These are phyloP conservation scores for Kalaharituber pfeilii DNA, from an alignment of 2,329 filamentous ascomycete genomes.

Conservation along the genomic window DNA sequence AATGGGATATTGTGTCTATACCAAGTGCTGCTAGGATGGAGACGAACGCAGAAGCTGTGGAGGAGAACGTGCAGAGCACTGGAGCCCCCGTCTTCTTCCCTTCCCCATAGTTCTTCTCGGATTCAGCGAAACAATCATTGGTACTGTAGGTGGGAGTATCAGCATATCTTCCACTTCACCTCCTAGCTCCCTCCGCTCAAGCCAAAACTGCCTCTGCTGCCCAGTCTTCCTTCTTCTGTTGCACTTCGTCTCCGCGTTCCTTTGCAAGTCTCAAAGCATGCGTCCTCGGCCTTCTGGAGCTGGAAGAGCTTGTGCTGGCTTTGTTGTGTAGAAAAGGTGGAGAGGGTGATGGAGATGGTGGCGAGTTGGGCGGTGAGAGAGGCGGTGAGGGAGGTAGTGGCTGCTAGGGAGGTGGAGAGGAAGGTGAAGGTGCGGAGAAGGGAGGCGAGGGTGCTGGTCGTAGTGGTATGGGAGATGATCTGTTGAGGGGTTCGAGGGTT, in stretches of 20 bases:
- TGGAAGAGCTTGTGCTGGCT: slow-evolving; percentile 2
- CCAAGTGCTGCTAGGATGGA: too few relatives aligned
- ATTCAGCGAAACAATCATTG: too few relatives aligned
- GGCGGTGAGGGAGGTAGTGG: not conserved
- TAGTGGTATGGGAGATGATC: slow-evolving; percentile 6
- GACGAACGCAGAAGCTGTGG: too few relatives aligned
- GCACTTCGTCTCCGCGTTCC: slow-evolving; percentile 12
- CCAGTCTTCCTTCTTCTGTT: slow-evolving; percentile 5
- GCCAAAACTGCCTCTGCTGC: slow-evolving; percentile 9
- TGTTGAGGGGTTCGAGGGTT: slow-evolving; percentile 4
- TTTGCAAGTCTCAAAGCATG: slow-evolving; percentile 7
- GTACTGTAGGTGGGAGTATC: too few relatives aligned
- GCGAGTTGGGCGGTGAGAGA: not conserved
- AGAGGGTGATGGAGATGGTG: not conserved
- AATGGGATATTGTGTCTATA: too few relatives aligned
- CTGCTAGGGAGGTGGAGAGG: not conserved
- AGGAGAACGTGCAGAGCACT: too few relatives aligned
- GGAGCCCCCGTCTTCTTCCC: too few relatives aligned
- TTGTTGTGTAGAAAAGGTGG: not conserved
- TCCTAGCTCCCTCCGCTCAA: slow-evolving; percentile 8
- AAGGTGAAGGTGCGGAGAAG: slow-evolving; percentile 1
- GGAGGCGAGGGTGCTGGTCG: slow-evolving; percentile 7
- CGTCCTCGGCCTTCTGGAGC: slow-evolving; percentile 4
- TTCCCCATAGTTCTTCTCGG: too few relatives aligned
- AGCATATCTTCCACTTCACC: not conserved